A percentile compares a stretch with the other conserved stretches of the same genome.
phyloP scores from a whole-genome alignment of 176 grass and related monocot genomes.

The Cymbopogon citratus region DNA sequence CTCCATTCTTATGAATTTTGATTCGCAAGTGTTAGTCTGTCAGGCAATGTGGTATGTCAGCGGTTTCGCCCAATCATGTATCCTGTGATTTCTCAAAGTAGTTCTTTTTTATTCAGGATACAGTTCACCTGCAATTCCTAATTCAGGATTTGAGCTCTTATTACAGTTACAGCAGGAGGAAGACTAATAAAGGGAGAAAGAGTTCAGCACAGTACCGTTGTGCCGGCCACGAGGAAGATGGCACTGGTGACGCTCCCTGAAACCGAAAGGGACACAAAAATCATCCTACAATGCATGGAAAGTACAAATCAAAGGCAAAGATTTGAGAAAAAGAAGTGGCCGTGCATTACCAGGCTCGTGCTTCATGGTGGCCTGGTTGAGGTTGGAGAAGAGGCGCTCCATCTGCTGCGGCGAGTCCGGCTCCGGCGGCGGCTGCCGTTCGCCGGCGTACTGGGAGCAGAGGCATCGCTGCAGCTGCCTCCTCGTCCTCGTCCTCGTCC shows the following conservation, averaged over 20 bases:
- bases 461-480: constrained; percentile 36
- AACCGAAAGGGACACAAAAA: neutral
- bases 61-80: neutral
- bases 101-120: neutral
- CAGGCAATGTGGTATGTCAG: neutral
- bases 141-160: neutral
- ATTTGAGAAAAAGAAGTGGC: neutral
- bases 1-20: neutral
- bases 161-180: neutral
- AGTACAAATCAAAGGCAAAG: neutral
- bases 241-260: constrained; percentile 69
- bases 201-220: constrained; percentile 45
- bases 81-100: neutral
- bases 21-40: neutral
- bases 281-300: neutral
- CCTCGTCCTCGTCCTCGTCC: neutral
- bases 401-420: constrained; percentile 35
- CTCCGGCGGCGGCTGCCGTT: constrained; percentile 19
- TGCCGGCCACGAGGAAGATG: constrained; percentile 78
- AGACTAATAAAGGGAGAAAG: neutral
- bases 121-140: neutral
- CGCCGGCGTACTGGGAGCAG: constrained; percentile 35
- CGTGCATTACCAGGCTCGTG: constrained; percentile 57
- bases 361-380: constrained; percentile 88
- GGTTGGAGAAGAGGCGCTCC: constrained; percentile 84